Conservation (phyloP, 2,329 filamentous ascomycete genomes). For the Fusarium sp. region DNA sequence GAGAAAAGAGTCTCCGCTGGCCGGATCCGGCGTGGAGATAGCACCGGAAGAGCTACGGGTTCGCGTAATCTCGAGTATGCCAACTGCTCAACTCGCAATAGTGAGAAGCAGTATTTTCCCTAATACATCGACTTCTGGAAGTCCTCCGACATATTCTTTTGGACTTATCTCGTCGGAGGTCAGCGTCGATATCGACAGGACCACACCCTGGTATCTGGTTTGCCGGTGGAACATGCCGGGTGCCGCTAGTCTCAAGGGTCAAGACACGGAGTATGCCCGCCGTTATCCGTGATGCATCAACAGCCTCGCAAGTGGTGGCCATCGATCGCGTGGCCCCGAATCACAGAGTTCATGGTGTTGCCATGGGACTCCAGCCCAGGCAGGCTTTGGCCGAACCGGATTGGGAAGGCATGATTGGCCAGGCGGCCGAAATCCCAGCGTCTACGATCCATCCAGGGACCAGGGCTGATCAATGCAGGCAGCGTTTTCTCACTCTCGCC, state of each 20-base stretch:
- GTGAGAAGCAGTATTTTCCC: background rate
- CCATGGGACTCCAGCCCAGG: background rate
- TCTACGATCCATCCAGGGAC: background rate
- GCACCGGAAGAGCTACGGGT: slow-evolving; percentile 11
- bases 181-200: background rate
- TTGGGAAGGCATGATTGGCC: background rate
- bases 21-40: slow-evolving; percentile 29
- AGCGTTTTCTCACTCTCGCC: slow-evolving; percentile 21
- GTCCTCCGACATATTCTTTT: background rate
- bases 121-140: background rate
- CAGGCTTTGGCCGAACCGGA: background rate
- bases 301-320: background rate
- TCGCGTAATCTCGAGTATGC: background rate
- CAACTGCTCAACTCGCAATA: background rate
- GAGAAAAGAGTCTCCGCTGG: slow-evolving; percentile 15
- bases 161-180: background rate
- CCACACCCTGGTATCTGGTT: background rate
- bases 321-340: slow-evolving; percentile 7
- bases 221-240: background rate
- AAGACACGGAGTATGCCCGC: slow-evolving; percentile 8
- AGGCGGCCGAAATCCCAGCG: background rate
- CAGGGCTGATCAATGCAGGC: slow-evolving; percentile 21
- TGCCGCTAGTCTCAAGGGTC: slow-evolving; percentile 3
- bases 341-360: background rate
- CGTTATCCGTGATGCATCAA: slow-evolving; percentile 5